Evolutionary conservation across 257 asterid genomes (phyloP), one percentile per base, ranked within the genome.

Genomic region (Solanum chaucha): DNA sequence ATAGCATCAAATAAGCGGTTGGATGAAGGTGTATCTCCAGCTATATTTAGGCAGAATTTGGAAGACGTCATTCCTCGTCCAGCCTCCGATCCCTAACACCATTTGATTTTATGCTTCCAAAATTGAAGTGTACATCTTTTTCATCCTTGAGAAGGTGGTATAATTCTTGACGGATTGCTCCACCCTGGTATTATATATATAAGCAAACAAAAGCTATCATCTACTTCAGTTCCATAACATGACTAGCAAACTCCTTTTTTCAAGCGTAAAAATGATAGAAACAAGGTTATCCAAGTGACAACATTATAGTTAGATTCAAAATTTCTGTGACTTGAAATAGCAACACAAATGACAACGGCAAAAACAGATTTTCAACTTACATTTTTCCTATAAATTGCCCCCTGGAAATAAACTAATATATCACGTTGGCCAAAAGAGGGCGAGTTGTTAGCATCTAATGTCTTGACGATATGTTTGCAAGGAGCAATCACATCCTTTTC

Each of bases 11-110:
- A 96, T 72, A 95, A 96, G 8, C 97, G 95, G 32, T 94, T 94
- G 2, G 98, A 95, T 3, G 98, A 95, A 38, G 98, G 98, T 13
- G 98, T 95, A 90, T 95, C 98, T 59, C 98, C 97, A 0, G 98
- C 98, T 26, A 94, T 92, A 58, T 94, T 94, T 22, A 95, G 91
- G 90, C 97, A 95, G 87, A 93, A 95, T 89, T 94, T 95, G 3
- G 98, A 95, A 4, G 93, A 90, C 61, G 93, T 90, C 98, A 95
- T 95, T 88, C 98, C 98, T 41, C 55, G 91, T 38, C 92, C 91
- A 34, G 93, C 96, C 35, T 89, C 90, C 17, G 35, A 34, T 34
- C 35, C 35, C 51, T 90, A 73, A 94, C 77, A 8, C 98, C 97
- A 19, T 87, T 93, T 22, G 93, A 77, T 86, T 86, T 92, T 58